Base-by-base conservation (phyloP, 2,329 filamentous ascomycete species). In the Pseudophaeomoniella oleicola region DNA sequence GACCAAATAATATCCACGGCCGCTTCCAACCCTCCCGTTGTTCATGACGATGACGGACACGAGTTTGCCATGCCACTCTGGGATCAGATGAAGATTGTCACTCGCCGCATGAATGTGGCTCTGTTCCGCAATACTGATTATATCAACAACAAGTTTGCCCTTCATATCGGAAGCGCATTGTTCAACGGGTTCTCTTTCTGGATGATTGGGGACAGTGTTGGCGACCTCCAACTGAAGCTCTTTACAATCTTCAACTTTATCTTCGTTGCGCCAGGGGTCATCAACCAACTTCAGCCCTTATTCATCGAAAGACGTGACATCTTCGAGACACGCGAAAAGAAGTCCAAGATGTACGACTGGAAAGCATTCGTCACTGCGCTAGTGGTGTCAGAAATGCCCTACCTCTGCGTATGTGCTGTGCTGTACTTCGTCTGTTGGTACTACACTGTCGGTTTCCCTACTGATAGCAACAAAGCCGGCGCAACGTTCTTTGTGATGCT, bases 381-480 rank as follows among this genome's bases (percentile, higher is more conserved):
- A 40, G 64, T 84, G 3, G 59, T 84, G 2, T 71, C 69, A 3
- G 81, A 86, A 50, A 71, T 86, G 13, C 80, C 81, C 0, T 71
- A 71, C 32, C 71, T 78, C 0, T 66, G 81, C 43, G 49, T 82
- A 15, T 67, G 69, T 3, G 70, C 66, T 0, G 61, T 78, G 1
- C 53, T 85, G 3, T 85, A 84, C 60, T 86, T 69, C 63, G 58
- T 72, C 0, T 62, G 81, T 1, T 86, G 78, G 78, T 86, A 86
- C 57, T 86, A 69, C 53, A 70, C 79, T 0, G 69, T 73, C 1
- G 80, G 81, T 0, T 60, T 85, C 1, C 75, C 79, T 0, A 62
- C 62, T 2, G 68, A 78, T 34, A 67, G 70, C 19, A 44, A 47
- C 44, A 50, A 47, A 14, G 46, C 55, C 5, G 54, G 54, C 2